Evolutionary conservation across 1,284 basidiomycete species (phyloP), one percentile per base, ranked within the genome.

Genomic region (Cystobasidium pallidum): DNA sequence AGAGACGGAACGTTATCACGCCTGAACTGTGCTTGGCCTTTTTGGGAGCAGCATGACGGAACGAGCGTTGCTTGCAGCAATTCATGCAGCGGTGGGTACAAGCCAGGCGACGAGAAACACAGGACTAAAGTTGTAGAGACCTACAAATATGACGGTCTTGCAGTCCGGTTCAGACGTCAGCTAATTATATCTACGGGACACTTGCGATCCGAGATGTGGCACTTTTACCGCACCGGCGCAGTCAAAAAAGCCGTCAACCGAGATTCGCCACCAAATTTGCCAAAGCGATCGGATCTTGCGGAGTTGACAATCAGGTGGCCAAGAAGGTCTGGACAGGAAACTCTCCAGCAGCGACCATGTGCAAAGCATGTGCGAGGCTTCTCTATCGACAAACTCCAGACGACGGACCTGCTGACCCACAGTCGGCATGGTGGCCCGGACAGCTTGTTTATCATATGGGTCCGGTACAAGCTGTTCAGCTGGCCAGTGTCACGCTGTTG

Each of bases 21-120:
- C 30, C 54, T 57, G 30, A 57, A 57, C 54, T 57, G 34, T 57
- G 30, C 54, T 57, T 57, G 54, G 54, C 54, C 8, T 45, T 17
- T 15, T 57, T 57, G 28, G 19, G 21, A n/a, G 15, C 30, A 36
- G 11, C 19, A 36, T 57, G 54, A 57, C 30, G 54, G 32, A 34
- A 57, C 28, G 54, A 34, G 51, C 11, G 26, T 11, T 39, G 36
- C 32, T 34, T 19, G 17, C 30, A 28, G 54, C 54, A 57, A 19
- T 36, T n/a, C 19, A 15, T 17, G 21, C 30, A 57, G 26, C 24
- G 8, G 51, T 32, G 51, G 26, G 26, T 32, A 34, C 52, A 55
- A 28, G 13, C 7, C 11, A n/a, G 15, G 15, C n/a, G 30, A 36
- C 24, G 36, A 34, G 30, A n/a, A 57, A 57, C 30, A 57, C 6